Evolutionary conservation across 2,329 filamentous ascomycete species (phyloP), one percentile per base, ranked within the genome.

Genomic region (Colletotrichum sidae): DNA sequence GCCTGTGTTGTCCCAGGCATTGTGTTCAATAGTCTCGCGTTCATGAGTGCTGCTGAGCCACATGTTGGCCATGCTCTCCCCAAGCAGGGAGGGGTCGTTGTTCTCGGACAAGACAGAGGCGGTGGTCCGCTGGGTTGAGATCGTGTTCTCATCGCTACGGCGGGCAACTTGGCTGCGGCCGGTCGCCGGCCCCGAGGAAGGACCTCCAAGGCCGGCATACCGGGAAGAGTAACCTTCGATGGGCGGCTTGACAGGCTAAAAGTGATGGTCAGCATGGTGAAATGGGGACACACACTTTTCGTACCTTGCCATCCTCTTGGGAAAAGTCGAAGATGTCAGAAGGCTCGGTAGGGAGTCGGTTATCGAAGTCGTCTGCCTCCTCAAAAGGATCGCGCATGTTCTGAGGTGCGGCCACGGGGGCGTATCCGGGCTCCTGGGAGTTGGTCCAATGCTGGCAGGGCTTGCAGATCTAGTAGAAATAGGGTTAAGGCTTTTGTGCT

Each of bases 401-500:
- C 6, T 56, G 17, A 1, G 64, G 67, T 4, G 64, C 51, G n/a
- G 55, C 67, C 55, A 47, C 56, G 4, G 67, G 67, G 25, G 62
- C 39, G 9, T 54, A 69, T 9, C 67, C 69, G 1, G 74, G 74
- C 39, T 80, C 79, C 44, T 79, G 77, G 1, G 72, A 74, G 38
- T 77, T 75, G 0, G 60, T 70, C 78, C 78, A 81, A 4, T 74
- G 76, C 9, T 69, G 71, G 56, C 79, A 81, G 58, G 70, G 67
- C 45, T 65, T 70, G 66, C 79, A 81, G 41, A 69, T 69, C 79
- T 80, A 5, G 2, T 15, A 33, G n/a, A 17, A 2, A 12, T 60
- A 5, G 53, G 37, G 45, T n/a, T 13, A 33, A 25, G 34, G 12
- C n/a, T n/a, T 17, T 49, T 9, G 12, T 15, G 15, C 5, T 2